Percentiles rank a stretch among this genome's conserved stretches.
phyloP scores from a whole-genome alignment of 2,329 filamentous ascomycete genomes.

The Colletotrichum higginsianum region DNA sequence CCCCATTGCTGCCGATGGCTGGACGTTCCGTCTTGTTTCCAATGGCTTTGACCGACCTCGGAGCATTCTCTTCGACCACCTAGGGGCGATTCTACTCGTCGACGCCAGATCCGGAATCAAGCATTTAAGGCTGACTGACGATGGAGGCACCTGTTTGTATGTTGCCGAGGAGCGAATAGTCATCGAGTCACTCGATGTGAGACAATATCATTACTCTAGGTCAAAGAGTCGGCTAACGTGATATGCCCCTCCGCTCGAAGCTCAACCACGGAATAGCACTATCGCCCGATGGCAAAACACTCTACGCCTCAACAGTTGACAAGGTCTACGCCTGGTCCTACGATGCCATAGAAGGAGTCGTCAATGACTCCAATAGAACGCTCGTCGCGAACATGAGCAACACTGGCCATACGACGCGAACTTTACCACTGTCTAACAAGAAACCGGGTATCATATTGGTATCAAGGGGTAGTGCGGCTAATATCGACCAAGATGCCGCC shows the following conservation, averaged over 20 bases:
- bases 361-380: slow-evolving; percentile 56
- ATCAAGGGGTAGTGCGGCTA: slow-evolving; percentile 71
- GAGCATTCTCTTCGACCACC: slow-evolving; percentile 61
- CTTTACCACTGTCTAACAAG: slow-evolving; percentile 69
- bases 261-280: slow-evolving; percentile 65
- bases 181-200: slow-evolving; percentile 16
- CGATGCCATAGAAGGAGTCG: slow-evolving; percentile 63
- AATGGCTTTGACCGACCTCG: slow-evolving; percentile 58
- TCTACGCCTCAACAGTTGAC: slow-evolving; percentile 66
- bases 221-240: not conserved
- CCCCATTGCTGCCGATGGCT: slow-evolving; percentile 58
- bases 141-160: slow-evolving; percentile 58
- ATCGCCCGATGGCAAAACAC: slow-evolving; percentile 53
- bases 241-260: slow-evolving; percentile 45
- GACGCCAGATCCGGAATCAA: slow-evolving; percentile 58
- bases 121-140: slow-evolving; percentile 57
- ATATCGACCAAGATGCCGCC: slow-evolving; percentile 67
- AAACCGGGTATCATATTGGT: slow-evolving; percentile 71
- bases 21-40: slow-evolving; percentile 60
- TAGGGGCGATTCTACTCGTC: slow-evolving; percentile 62
- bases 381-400: slow-evolving; percentile 70
- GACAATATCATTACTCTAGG: not conserved
- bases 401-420: slow-evolving; percentile 74
- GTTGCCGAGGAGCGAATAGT: slow-evolving; percentile 47
- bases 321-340: slow-evolving; percentile 75